Evolutionary conservation across 2,329 filamentous ascomycete species (phyloP).

Genomic region (Amphichorda felina): DNA sequence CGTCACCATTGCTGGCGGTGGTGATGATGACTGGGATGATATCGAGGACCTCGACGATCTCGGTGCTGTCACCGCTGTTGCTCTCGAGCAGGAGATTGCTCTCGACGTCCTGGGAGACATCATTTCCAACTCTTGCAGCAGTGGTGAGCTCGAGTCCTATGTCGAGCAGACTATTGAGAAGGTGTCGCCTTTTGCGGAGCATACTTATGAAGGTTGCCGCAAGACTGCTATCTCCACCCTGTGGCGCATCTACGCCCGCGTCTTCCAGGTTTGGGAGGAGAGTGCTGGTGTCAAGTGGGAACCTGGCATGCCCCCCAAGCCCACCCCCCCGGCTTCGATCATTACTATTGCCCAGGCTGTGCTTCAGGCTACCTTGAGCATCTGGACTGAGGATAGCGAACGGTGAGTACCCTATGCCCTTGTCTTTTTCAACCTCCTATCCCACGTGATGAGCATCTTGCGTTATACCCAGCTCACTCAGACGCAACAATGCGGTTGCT

Average conservation of each 20-base stretch:
- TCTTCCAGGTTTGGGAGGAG: slow-evolving; percentile 81
- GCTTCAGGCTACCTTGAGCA: slow-evolving; percentile 68
- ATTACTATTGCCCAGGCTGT: slow-evolving; percentile 79
- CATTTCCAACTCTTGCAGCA: slow-evolving; percentile 71
- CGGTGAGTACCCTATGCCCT: slow-evolving; percentile 53
- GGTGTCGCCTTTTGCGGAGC: slow-evolving; percentile 70
- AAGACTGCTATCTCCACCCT: slow-evolving; percentile 86
- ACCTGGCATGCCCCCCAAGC: slow-evolving; percentile 73
- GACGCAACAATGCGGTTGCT: slow-evolving; percentile 79
- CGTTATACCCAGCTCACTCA: slow-evolving; percentile 99
- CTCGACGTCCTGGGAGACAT: slow-evolving; percentile 91
- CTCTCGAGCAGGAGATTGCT: slow-evolving; percentile 94
- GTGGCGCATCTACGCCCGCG: slow-evolving; percentile 85
- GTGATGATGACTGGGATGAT: slow-evolving; percentile 45
- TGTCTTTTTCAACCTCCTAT: slow-evolving; percentile 9
- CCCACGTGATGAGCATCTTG: slow-evolving; percentile 67
- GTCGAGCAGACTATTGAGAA: slow-evolving; percentile 81
- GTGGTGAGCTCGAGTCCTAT: slow-evolving; percentile 63
- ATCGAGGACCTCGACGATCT: slow-evolving; percentile 80
- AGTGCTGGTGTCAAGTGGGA: slow-evolving; percentile 68
- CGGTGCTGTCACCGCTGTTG: slow-evolving; percentile 74
- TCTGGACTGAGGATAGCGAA: slow-evolving; percentile 87
- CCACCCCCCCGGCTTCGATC: slow-evolving; percentile 67
- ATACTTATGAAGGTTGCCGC: slow-evolving; percentile 85
- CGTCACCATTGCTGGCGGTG: slow-evolving; percentile 41